Base-by-base conservation (phyloP, 768 basidiomycete genomes). In the Leccinellum luteum region DNA sequence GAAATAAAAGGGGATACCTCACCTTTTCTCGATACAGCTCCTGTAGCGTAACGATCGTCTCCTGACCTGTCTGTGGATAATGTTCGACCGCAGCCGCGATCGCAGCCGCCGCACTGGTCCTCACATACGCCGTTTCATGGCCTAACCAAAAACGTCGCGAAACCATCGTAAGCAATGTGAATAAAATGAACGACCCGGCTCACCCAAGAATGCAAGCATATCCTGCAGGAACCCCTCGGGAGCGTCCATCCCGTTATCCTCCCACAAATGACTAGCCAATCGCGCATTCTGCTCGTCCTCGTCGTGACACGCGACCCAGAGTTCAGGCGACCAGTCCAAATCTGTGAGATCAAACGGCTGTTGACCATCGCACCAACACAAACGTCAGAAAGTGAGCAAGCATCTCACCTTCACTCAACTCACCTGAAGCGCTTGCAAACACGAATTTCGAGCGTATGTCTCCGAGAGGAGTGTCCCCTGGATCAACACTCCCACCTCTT, bases 311-410 rank as follows among this genome's bases (percentile, higher is more conserved):
- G 90, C 90, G 38, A 98, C 80, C 86, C 92, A 92, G 1, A 99
- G 72, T 68, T 91, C 86, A 0, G 90, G 84, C 2, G 89, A 91
- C 89, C 94, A 99, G 59, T 97, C 94, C 35, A 93, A 70, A 49
- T 98, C 96, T 0, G 95, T 98, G 48, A 98, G 72, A 73, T 98
- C 97, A 62, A 98, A 89, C 0, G 94, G 89, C 92, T 98, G 58
- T 2, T 8, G 25, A 0, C 17, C 27, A n/a, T 49, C 28, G 5
- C 17, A 15, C 15, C 7, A 23, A 28, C 31, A 23, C 6, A 7
- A 6, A 23, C 15, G n/a, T 32, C 31, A 15, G 14, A 35, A 34
- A 6, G 43, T 14, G 2, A 23, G n/a, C n/a, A 41, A 41, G 4
- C 10, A 41, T 41, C n/a, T 10, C 3, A 19, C 44, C 14, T n/a